Evolutionary conservation across 352 stramenopile genomes (phyloP), one percentile per base, ranked within the genome.

Genomic region (Phytophthora sp.): DNA sequence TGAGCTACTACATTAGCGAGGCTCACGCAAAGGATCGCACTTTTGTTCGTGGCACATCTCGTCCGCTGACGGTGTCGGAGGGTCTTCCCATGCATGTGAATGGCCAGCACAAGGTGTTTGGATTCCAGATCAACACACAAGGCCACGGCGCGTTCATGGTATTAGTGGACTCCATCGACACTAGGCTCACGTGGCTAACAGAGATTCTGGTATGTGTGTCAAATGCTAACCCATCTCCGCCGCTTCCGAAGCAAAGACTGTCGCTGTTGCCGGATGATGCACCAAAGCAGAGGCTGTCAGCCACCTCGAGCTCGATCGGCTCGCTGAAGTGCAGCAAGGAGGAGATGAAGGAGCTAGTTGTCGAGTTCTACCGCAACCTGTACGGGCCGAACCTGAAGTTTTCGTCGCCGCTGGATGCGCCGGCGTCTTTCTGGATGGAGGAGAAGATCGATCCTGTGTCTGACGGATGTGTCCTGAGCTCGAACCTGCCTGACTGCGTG

Each of bases 1-100:
- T 95, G 35, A 92, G 84, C 62, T 95, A 93, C 54, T 95, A 95
- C 70, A 89, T 94, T 13, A 93, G 82, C 31, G 87, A 95, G 49
- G 79, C 84, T 38, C 87, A 95, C 52, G 87, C 87, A 6, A 90
- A 91, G 55, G 85, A 95, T 45, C 83, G 85, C 8, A 95, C 85
- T n/a, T 92, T 89, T 43, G 67, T 95, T 42, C 82, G 87, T 9
- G 87, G 87, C n/a, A 92, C 85, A 4, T 77, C 81, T 5, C 83
- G 84, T 42, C 87, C 87, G 0, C 62, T 89, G 32, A 93, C 78
- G n/a, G 85, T 95, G 30, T 90, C 84, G 7, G 87, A 95, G 43
- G 87, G 87, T 5, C 85, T 95, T 23, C 77, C 87, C 1, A 77
- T 94, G 35, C 76, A 84, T 39, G 84, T 87, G 0, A 39, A 74